These are phyloP conservation scores for Fraxinus latifolia DNA, from an alignment of 305 asterid species.

Conservation along the genomic window DNA sequence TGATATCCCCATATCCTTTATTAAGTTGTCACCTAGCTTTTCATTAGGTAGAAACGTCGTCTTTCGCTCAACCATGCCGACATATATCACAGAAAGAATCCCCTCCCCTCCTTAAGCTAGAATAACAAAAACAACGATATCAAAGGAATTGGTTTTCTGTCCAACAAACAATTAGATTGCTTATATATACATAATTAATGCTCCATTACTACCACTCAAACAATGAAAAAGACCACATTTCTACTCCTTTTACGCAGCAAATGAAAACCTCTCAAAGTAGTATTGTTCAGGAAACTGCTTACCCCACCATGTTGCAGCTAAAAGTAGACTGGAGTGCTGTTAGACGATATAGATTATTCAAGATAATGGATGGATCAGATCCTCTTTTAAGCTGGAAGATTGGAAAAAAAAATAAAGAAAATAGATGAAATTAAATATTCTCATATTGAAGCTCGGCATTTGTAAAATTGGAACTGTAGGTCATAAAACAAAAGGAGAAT, in stretches of 20 bases:
- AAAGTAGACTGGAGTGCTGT: constrained; percentile 87
- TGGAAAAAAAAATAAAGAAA: constrained; percentile 7
- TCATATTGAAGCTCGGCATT: constrained; percentile 4
- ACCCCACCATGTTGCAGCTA: constrained; percentile 99
- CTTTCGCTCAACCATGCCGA: constrained; percentile 1
- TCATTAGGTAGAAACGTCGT: constrained; percentile 2
- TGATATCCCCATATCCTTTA: background rate
- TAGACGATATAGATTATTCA: constrained; percentile 82
- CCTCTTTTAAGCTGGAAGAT: constrained; percentile 83
- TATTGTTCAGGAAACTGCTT: constrained; percentile 35
- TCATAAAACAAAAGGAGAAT: constrained; percentile 19
- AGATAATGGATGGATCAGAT: constrained; percentile 76
- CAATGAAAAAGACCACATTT: background rate
- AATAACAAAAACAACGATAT: background rate
- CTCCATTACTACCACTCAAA: background rate
- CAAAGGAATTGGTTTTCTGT: background rate
- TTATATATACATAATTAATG: background rate
- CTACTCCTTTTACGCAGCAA: constrained; percentile 10
- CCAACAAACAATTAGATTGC: background rate
- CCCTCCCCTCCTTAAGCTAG: background rate
- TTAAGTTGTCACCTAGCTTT: constrained; percentile 10
- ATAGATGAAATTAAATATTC: background rate
- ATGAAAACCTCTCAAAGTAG: constrained; percentile 1
- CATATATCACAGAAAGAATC: background rate
- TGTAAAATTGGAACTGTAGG: background rate